Base-by-base conservation (phyloP, 192 early-diverging fungal species). In the Podila epicladia region DNA sequence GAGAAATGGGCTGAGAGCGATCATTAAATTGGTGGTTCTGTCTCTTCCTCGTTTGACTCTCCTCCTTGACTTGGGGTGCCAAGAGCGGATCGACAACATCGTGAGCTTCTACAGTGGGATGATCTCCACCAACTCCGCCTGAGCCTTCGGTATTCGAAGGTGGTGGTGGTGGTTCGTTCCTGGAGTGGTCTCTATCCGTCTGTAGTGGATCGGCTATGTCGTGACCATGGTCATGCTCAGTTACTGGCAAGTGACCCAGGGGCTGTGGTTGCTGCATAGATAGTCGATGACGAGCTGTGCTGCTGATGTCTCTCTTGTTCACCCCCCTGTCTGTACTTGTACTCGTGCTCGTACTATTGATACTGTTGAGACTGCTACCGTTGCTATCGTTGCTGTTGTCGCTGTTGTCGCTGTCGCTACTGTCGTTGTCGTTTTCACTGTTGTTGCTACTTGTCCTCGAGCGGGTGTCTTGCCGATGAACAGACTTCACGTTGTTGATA, bases 401-500 rank as follows among this genome's bases (percentile, higher is more conserved):
- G 28, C 22, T 62, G 31, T 22, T 49, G 41, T 20, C n/a, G 28
- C 20, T 19, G 9, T 24, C n/a, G n/a, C n/a, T 63, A 26, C 8
- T 45, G 41, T 20, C 4, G 49, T 58, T 60, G 31, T 9, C 22
- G 24, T 12, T 55, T 9, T 26, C 24, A 5, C 24, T 55, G 53
- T 9, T 24, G 53, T 24, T 22, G 22, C 53, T 55, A 55, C n/a
- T 55, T 26, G 53, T 55, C 53, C 53, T 55, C 5, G 53, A 55
- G 9, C 53, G 53, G 1, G 53, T n/a, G n/a, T 17, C 24, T 55
- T 55, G 53, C 53, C 24, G 53, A 26, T 31, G 13, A 13, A 28
- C 59, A 13, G 59, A 28, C 17, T 58, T 65, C 51, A 38, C 41
- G 71, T 17, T 61, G 71, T n/a, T 72, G 53, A 20, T 57, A 35